Percentiles rank a stretch among this genome's conserved stretches.
Conservation (phyloP, 2,329 filamentous ascomycete genomes). For the Eutypella sp. region DNA sequence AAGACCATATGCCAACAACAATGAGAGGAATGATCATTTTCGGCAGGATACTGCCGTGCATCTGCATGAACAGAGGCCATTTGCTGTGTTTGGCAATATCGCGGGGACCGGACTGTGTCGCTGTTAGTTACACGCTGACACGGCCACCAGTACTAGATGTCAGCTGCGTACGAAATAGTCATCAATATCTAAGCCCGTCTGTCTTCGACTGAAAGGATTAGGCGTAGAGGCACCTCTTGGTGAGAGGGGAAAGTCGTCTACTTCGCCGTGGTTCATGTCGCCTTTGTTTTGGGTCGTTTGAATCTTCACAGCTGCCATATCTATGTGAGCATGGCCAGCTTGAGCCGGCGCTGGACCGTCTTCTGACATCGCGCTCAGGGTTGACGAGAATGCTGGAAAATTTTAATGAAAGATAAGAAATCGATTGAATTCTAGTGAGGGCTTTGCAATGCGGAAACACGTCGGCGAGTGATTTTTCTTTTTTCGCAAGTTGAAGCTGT, state of each 20-base stretch:
- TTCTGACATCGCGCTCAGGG: neutral
- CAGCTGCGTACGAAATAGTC: neutral
- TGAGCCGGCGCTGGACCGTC: neutral
- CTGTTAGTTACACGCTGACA: neutral
- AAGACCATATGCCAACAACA: constrained; percentile 61
- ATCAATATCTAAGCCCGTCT: neutral
- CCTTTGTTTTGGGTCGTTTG: neutral
- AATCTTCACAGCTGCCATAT: neutral
- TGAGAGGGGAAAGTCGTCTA: neutral
- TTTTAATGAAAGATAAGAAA: neutral
- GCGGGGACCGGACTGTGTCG: constrained; percentile 49
- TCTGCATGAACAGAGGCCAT: constrained; percentile 70
- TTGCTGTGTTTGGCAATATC: constrained; percentile 72
- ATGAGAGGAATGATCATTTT: constrained; percentile 69
- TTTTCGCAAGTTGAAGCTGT: no score
- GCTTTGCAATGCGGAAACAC: neutral
- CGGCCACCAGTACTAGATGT: neutral
- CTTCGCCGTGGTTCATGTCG: neutral
- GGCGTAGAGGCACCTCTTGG: neutral
- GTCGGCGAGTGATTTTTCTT: neutral
- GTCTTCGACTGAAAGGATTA: neutral
- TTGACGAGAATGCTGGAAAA: no score
- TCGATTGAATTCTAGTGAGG: neutral
- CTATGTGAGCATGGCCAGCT: neutral
- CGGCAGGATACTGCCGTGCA: constrained; percentile 69